A percentile compares a stretch with the other conserved stretches of the same genome.
phyloP scores from a whole-genome alignment of 345 rosid genomes.

The Triadica sebifera region DNA sequence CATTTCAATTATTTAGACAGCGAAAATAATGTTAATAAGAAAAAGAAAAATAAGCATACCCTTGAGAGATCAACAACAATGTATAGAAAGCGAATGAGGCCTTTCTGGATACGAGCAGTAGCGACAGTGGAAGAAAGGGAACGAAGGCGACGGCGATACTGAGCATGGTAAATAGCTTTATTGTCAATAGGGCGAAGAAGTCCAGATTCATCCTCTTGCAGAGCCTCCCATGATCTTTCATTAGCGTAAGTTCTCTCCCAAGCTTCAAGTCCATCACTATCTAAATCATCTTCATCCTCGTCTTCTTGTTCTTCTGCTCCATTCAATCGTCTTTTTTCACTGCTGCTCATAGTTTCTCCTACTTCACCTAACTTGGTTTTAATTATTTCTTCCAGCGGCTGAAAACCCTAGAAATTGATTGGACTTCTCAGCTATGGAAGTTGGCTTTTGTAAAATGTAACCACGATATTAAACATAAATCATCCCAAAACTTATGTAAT shows the following conservation, averaged over 20 bases:
- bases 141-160: slow-evolving; percentile 68
- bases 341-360: slow-evolving; percentile 45
- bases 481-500: too few relatives aligned
- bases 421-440: too few relatives aligned
- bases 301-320: slow-evolving; percentile 47
- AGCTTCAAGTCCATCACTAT: slow-evolving; percentile 52
- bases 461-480: too few relatives aligned
- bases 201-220: slow-evolving; percentile 94
- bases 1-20: not conserved
- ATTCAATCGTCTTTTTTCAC: slow-evolving; percentile 37
- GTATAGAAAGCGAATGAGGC: slow-evolving; percentile 86
- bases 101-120: slow-evolving; percentile 79
- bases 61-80: slow-evolving; percentile 78
- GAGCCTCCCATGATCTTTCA: slow-evolving; percentile 82
- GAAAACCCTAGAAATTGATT: not conserved
- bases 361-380: too few relatives aligned
- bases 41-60: slow-evolving; percentile 32
- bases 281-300: slow-evolving; percentile 59
- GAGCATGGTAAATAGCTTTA: slow-evolving; percentile 62
- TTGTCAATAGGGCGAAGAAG: slow-evolving; percentile 71
- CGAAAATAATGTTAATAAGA: not conserved
- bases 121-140: slow-evolving; percentile 53
- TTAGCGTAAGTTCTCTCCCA: slow-evolving; percentile 81
- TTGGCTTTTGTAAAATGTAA: too few relatives aligned
- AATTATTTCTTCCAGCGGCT: too few relatives aligned